Conservation (phyloP, 306 rosid genomes). For the Citrullus colocynthis region DNA sequence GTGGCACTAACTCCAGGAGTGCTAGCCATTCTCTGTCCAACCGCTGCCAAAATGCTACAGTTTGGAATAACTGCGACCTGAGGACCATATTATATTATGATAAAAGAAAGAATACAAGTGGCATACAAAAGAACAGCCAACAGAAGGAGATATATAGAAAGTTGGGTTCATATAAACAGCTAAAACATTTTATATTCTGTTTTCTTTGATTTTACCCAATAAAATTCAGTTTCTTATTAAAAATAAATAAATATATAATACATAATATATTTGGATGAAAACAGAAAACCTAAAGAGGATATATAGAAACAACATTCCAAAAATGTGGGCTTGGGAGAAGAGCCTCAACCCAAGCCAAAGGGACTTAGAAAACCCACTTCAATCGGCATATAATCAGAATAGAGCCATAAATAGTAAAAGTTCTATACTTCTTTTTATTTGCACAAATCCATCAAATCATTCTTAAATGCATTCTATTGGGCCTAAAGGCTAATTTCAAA, state of each 20-base stretch:
- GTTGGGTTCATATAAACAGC: not conserved
- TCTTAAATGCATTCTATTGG: not conserved
- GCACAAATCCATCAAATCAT: not conserved
- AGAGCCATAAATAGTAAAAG: not conserved
- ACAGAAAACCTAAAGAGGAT: not conserved
- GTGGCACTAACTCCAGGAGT: constrained; percentile 99
- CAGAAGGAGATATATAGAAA: not conserved
- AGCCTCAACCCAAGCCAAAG: not conserved
- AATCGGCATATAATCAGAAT: not conserved
- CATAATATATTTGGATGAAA: not conserved
- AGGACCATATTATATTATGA: constrained; percentile 6
- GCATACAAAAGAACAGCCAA: not conserved
- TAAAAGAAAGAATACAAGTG: not conserved
- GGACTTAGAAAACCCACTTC: not conserved
- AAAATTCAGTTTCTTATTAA: not conserved
- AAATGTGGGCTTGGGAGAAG: not conserved
- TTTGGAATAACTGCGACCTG: constrained; percentile 87
- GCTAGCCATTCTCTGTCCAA: constrained; percentile 99
- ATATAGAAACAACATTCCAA: not conserved
- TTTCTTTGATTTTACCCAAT: not conserved
- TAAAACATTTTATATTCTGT: not conserved
- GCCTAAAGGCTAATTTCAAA: not conserved
- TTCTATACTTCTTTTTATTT: not conserved
- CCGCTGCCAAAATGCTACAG: constrained; percentile 96
- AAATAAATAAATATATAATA: not conserved